Evolutionary conservation across 139 green algal species (phyloP).

Genomic region (Asterochloris erici): DNA sequence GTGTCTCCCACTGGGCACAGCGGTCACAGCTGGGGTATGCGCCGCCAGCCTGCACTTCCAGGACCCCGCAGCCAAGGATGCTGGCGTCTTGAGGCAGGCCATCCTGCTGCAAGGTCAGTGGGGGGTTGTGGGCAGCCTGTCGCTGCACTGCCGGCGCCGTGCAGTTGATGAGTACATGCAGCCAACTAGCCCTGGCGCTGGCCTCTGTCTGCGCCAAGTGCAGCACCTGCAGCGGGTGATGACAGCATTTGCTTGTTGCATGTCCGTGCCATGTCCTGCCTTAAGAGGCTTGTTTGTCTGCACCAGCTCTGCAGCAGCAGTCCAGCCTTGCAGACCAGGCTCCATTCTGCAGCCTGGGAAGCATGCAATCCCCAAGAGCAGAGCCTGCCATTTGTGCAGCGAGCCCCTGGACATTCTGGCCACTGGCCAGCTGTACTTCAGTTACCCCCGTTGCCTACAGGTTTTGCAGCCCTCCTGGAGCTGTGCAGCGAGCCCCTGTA

Average conservation of each 20-base stretch:
- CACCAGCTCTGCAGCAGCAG: too few relatives aligned
- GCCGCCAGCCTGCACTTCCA: not conserved
- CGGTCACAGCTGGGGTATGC: conserved; percentile 10
- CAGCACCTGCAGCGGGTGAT: too few relatives aligned
- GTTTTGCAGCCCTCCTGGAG: conserved; percentile 62
- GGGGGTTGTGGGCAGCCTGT: not conserved
- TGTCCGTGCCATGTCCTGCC: too few relatives aligned
- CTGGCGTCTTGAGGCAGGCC: not conserved
- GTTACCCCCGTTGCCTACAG: conserved; percentile 20
- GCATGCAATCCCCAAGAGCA: too few relatives aligned
- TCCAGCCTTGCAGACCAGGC: too few relatives aligned
- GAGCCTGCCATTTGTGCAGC: too few relatives aligned
- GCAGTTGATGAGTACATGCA: not conserved
- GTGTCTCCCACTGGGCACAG: conserved; percentile 11
- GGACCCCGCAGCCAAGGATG: not conserved
- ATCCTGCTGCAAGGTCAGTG: conserved; percentile 16
- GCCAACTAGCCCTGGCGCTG: too few relatives aligned
- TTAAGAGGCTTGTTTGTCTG: too few relatives aligned
- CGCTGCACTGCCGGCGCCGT: not conserved
- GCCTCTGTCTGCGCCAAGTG: too few relatives aligned
- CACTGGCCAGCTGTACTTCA: not conserved
- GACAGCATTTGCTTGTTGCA: too few relatives aligned
- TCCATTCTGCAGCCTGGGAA: too few relatives aligned
- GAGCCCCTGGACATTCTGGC: too few relatives aligned
- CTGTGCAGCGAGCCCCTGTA: conserved; percentile 71